Evolutionary conservation across 768 basidiomycete species (phyloP).

Genomic region (Trametes sanguinea): DNA sequence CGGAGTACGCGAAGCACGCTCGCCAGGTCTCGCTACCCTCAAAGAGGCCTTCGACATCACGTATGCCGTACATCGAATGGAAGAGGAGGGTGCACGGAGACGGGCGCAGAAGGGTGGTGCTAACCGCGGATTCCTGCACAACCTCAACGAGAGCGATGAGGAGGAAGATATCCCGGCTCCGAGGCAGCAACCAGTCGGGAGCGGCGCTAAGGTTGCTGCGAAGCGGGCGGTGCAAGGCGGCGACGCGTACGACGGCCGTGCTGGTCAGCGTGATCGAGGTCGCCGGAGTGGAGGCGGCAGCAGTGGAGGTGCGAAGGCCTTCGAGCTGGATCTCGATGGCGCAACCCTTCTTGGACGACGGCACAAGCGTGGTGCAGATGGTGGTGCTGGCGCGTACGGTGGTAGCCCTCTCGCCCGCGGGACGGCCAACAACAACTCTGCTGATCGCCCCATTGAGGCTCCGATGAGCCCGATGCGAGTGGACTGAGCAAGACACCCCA

Average conservation of each 20-base stretch:
- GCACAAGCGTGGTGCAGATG: conserved; percentile 42
- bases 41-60: conserved; percentile 99
- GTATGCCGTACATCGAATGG: conserved; percentile 99
- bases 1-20: conserved; percentile 67
- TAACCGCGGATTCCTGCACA: conserved; percentile 79
- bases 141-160: conserved; percentile 94
- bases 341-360: conserved; percentile 85
- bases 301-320: conserved; percentile 39
- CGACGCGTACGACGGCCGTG: conserved; percentile 58
- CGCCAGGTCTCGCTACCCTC: conserved; percentile 88
- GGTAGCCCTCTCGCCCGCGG: conserved; percentile 22
- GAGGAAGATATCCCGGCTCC: conserved; percentile 48
- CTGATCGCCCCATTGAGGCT: conserved; percentile 13
- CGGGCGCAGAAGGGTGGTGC: conserved; percentile 83
- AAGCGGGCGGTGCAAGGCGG: conserved; percentile 29
- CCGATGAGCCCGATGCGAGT: conserved; percentile 28
- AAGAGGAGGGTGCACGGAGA: conserved; percentile 91
- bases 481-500: conserved; percentile 4
- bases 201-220: conserved; percentile 33
- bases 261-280: conserved; percentile 67
- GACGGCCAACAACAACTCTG: neutral
- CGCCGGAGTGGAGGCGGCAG: conserved; percentile 28
- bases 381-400: conserved; percentile 9
- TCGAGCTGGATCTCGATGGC: conserved; percentile 85
- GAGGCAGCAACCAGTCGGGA: conserved; percentile 32